A percentile compares a stretch with the other conserved stretches of the same genome.
Conservation (phyloP, 306 rosid species). For the Myrica gale region DNA sequence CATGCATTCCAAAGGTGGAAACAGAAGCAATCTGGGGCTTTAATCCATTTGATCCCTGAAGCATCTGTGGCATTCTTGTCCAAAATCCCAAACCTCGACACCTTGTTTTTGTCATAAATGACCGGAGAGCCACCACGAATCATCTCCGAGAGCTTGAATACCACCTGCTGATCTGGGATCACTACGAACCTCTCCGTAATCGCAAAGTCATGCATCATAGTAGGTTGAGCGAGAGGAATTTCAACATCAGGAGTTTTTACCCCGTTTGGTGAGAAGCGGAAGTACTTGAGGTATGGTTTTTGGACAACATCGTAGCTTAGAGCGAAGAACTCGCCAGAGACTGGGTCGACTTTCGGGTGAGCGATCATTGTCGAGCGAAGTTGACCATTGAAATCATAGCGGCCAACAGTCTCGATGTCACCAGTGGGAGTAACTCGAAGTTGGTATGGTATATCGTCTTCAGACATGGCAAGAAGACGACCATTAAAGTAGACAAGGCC, state of each 20-base stretch:
- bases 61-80: slow-evolving; percentile 57
- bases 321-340: slow-evolving; percentile 57
- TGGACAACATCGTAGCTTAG: slow-evolving; percentile 56
- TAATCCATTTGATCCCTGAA: no score
- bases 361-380: slow-evolving; percentile 78
- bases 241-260: no score
- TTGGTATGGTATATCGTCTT: slow-evolving; percentile 79
- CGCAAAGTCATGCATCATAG: slow-evolving; percentile 8
- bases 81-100: slow-evolving; percentile 61
- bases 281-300: no score
- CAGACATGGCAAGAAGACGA: slow-evolving; percentile 72
- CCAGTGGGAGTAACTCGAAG: slow-evolving; percentile 52
- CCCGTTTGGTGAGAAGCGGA: no score
- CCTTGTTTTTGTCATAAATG: slow-evolving; percentile 27
- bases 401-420: slow-evolving; percentile 65
- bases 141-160: slow-evolving; percentile 56
- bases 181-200: no score
- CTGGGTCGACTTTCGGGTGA: slow-evolving; percentile 81
- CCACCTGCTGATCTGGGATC: slow-evolving; percentile 58
- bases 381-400: slow-evolving; percentile 18
- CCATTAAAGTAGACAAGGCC: slow-evolving; percentile 76
- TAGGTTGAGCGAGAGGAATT: slow-evolving; percentile 54
- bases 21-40: no score
- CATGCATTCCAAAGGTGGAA: slow-evolving; percentile 62
- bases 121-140: slow-evolving; percentile 39